Evolutionary conservation across 352 stramenopile species (phyloP).

Genomic region (Globisporangium abappressorium): DNA sequence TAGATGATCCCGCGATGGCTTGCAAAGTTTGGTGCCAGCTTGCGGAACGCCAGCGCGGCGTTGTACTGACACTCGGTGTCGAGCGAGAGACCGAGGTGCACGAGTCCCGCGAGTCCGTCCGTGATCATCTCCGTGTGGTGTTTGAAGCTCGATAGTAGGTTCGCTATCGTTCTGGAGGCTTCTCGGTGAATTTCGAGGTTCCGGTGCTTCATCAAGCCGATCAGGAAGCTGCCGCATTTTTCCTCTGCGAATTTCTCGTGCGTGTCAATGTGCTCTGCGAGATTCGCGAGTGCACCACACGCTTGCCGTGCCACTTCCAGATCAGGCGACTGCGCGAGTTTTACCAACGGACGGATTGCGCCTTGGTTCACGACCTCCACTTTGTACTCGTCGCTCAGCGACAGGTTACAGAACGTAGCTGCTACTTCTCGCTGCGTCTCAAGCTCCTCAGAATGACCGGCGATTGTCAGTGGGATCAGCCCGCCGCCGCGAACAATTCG

Average conservation of each 20-base stretch:
- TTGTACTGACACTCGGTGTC: constrained; percentile 95
- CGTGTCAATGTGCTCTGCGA: constrained; percentile 93
- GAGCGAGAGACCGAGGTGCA: constrained; percentile 86
- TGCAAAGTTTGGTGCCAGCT: constrained; percentile 90
- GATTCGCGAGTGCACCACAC: constrained; percentile 91
- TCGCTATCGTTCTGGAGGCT: constrained; percentile 89
- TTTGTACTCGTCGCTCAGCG: constrained; percentile 91
- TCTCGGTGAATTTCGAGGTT: constrained; percentile 94
- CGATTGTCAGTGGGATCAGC: constrained; percentile 80
- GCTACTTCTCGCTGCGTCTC: constrained; percentile 95
- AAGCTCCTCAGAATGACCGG: constrained; percentile 85
- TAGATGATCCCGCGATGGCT: constrained; percentile 88
- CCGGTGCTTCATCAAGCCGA: constrained; percentile 80
- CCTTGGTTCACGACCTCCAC: constrained; percentile 83
- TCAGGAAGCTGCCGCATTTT: constrained; percentile 68
- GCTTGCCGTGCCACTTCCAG: constrained; percentile 90
- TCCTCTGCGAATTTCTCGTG: constrained; percentile 86
- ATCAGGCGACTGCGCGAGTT: constrained; percentile 88
- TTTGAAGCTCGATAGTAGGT: constrained; percentile 92
- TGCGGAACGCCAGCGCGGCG: constrained; percentile 91
- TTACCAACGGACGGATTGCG: constrained; percentile 77
- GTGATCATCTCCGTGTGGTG: constrained; percentile 91
- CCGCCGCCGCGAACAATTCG: constrained; percentile 85
- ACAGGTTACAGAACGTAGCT: constrained; percentile 93
- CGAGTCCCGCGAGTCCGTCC: constrained; percentile 87